Base-by-base conservation (phyloP, 139 green algal species). In the Monoraphidium neglectum region DNA sequence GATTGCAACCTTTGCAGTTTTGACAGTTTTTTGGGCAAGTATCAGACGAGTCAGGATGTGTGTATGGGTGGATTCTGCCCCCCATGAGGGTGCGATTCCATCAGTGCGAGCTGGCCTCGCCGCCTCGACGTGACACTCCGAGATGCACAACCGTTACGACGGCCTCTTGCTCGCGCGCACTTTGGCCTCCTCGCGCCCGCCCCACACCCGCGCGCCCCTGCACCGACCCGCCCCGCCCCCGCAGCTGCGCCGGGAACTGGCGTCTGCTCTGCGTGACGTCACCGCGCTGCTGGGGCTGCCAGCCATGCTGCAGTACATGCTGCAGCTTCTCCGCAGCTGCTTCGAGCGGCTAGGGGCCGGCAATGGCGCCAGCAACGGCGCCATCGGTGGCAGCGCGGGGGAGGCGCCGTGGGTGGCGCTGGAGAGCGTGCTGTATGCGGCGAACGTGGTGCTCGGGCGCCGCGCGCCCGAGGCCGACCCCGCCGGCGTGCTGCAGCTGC, bases 211-310 rank as follows among this genome's bases (percentile, higher is more conserved):
- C 57, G 21, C 26, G 57, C 23, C 26, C 21, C 26, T 64, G 28
- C 30, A 5, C 18, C 62, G 24, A 4, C 62, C 51, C 10, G 30
- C 28, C 36, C 30, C 68, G 43, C 51, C 4, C 26, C 12, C 30
- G 63, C 81, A 92, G 87, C 81, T 90, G 32, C 87, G 87, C 0
- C 71, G 87, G 0, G 87, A 92, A 74, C 79, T 87, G 15, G 77
- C 80, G 1, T 78, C 83, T 33, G 85, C 78, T 1, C 74, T 93
- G 69, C 62, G 87, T 1, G 85, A 87, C 47, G 80, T 90, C 53
- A 69, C 73, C 30, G 63, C 23, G 26, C 77, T 90, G 40, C 72
- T 90, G 32, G 82, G 82, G 6, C 60, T 43, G 1, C 35, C 33
- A 15, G 63, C 70, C 30, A 84, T 87, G 78, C 26, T 83, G 8